These are phyloP conservation scores for Pseudonitzschia delicatissima DNA, from an alignment of 108 stramenopile genomes.

Conservation along the genomic window DNA sequence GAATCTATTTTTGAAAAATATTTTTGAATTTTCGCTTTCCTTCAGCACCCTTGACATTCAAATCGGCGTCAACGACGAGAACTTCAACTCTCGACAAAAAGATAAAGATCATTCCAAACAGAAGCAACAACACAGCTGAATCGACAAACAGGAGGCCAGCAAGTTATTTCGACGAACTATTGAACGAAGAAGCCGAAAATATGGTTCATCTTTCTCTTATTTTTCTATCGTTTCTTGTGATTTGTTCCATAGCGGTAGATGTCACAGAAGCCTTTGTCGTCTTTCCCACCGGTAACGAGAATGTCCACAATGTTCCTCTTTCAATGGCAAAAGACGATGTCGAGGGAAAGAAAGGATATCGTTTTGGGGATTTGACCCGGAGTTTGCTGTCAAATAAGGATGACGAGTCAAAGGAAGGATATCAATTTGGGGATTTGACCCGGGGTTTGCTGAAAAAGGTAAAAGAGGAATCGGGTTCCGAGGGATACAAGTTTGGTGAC, in stretches of 20 bases:
- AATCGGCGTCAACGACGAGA: too few relatives aligned
- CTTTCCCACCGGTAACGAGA: not conserved
- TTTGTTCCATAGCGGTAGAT: not conserved
- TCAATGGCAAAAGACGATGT: not conserved
- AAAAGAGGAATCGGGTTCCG: not conserved
- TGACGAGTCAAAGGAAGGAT: slow-evolving; percentile 7
- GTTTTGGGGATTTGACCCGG: not conserved
- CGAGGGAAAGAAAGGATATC: not conserved
- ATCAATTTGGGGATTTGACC: slow-evolving; percentile 34
- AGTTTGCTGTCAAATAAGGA: not conserved
- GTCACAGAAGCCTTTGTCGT: not conserved
- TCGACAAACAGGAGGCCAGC: too few relatives aligned
- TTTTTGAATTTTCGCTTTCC: too few relatives aligned
- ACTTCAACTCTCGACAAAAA: too few relatives aligned
- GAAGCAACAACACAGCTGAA: too few relatives aligned
- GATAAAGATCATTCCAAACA: too few relatives aligned
- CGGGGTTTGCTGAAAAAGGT: slow-evolving; percentile 9
- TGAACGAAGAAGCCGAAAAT: too few relatives aligned
- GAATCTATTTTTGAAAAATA: too few relatives aligned
- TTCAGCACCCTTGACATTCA: too few relatives aligned
- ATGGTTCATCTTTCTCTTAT: too few relatives aligned
- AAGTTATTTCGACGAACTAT: too few relatives aligned
- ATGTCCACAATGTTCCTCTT: not conserved
- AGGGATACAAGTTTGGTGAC: slow-evolving; percentile 40
- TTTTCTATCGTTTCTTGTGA: too few relatives aligned